Evolutionary conservation across 345 rosid genomes (phyloP).

Genomic region (Eucalyptus melliodora): DNA sequence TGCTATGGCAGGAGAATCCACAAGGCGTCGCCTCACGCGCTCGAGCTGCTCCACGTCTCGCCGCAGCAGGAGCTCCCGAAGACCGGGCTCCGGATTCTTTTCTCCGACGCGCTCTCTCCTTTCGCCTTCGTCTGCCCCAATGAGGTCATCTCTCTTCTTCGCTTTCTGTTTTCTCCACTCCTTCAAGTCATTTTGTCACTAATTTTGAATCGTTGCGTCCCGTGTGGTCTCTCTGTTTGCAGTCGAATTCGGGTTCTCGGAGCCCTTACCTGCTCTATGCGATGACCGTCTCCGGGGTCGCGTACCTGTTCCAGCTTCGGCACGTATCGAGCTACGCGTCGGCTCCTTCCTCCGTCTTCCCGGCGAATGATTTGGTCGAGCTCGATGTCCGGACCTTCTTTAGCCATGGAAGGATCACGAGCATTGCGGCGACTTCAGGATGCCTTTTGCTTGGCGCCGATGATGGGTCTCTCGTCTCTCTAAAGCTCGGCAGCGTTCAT

Average conservation of each 20-base stretch:
- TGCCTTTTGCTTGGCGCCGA: constrained; percentile 50
- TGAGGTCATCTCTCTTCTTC: constrained; percentile 12
- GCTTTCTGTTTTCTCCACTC: neutral
- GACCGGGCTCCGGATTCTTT: constrained; percentile 50
- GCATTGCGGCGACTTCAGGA: constrained; percentile 45
- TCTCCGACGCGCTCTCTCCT: constrained; percentile 53
- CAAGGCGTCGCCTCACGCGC: constrained; percentile 19
- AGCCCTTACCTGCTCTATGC: constrained; percentile 37
- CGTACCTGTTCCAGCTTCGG: constrained; percentile 42
- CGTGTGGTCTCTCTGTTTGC: neutral
- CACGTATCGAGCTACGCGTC: constrained; percentile 23
- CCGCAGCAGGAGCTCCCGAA: constrained; percentile 27
- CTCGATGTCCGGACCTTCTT: constrained; percentile 29
- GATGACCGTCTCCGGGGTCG: constrained; percentile 54
- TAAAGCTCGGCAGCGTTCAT: constrained; percentile 32
- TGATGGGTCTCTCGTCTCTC: constrained; percentile 61
- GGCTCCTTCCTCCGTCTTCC: constrained; percentile 19
- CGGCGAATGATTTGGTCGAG: constrained; percentile 26
- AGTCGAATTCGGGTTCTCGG: constrained; percentile 14
- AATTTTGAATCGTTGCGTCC: neutral
- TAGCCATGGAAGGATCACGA: constrained; percentile 19
- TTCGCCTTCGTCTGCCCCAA: constrained; percentile 44
- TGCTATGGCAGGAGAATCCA: constrained; percentile 37
- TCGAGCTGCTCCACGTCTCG: constrained; percentile 62
- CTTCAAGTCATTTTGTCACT: neutral